These are phyloP conservation scores for Phialophora chinensis DNA, from an alignment of 2,329 filamentous ascomycete genomes.

Conservation along the genomic window DNA sequence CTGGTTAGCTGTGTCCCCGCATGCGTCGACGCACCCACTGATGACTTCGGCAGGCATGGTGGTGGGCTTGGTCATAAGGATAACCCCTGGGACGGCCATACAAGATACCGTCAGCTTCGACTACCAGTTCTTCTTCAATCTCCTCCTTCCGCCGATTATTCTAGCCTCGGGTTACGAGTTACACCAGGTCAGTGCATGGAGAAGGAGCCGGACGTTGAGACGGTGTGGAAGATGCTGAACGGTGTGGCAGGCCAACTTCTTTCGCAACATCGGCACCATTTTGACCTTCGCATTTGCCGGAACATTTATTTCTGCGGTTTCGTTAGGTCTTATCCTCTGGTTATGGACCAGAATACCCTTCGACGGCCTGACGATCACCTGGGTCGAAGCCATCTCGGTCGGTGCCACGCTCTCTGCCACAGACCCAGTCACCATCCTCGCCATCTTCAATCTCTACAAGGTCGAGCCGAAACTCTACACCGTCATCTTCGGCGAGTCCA, in stretches of 20 bases:
- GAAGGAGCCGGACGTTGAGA: background rate
- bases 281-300: slow-evolving; percentile 96
- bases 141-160: slow-evolving; percentile 97
- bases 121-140: slow-evolving; percentile 99
- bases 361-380: slow-evolving; percentile 82
- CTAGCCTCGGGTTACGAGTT: slow-evolving; percentile 95
- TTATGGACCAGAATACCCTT: slow-evolving; percentile 87
- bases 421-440: slow-evolving; percentile 94
- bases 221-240: too few relatives aligned
- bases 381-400: slow-evolving; percentile 95
- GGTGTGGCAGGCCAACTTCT: slow-evolving; percentile 80
- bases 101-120: slow-evolving; percentile 93
- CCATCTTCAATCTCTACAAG: slow-evolving; percentile 99
- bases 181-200: slow-evolving; percentile 68
- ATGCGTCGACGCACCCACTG: slow-evolving; percentile 1
- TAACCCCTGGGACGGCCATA: slow-evolving; percentile 81
- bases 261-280: slow-evolving; percentile 96
- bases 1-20: slow-evolving; percentile 61
- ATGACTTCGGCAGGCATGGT: slow-evolving; percentile 75
- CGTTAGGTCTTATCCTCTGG: slow-evolving; percentile 86
- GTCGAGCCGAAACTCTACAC: slow-evolving; percentile 99
- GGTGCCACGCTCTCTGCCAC: slow-evolving; percentile 96
- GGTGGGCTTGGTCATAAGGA: slow-evolving; percentile 83
- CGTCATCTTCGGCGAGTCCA: slow-evolving; percentile 97
- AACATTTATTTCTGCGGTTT: slow-evolving; percentile 95